Conservation (phyloP, 2,329 filamentous ascomycete genomes). For the Arthroderma sp. region DNA sequence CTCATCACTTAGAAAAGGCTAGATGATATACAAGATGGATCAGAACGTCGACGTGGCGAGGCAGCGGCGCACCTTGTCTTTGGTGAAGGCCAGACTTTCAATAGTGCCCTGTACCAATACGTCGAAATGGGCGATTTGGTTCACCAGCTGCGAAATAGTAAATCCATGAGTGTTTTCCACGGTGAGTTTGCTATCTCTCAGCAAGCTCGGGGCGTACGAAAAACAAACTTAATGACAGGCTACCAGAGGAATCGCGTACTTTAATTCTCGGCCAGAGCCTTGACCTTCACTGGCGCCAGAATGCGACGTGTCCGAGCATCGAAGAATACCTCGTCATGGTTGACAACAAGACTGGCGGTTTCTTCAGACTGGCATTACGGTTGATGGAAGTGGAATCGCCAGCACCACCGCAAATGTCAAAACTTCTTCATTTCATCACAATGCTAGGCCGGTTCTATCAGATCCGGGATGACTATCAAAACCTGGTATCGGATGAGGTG, state of each 20-base stretch:
- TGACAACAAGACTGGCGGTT: slow-evolving; percentile 36
- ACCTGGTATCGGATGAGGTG: slow-evolving; percentile 40
- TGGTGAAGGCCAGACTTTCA: slow-evolving; percentile 39
- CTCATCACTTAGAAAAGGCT: background rate
- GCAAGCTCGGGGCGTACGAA: slow-evolving; percentile 26
- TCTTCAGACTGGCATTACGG: slow-evolving; percentile 34
- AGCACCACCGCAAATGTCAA: slow-evolving; percentile 10
- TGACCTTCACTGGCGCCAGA: slow-evolving; percentile 38
- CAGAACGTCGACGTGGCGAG: slow-evolving; percentile 31
- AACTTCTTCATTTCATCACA: slow-evolving; percentile 54
- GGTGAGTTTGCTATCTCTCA: slow-evolving; percentile 11
- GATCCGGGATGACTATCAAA: slow-evolving; percentile 65
- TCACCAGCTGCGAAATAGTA: too few species aligned
- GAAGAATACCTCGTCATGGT: slow-evolving; percentile 39
- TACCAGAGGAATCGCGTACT: slow-evolving; percentile 31
- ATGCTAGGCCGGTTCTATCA: slow-evolving; percentile 34
- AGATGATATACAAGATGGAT: slow-evolving; percentile 6
- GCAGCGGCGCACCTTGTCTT: slow-evolving; percentile 39
- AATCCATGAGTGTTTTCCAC: background rate
- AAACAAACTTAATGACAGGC: slow-evolving; percentile 5
- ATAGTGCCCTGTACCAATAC: slow-evolving; percentile 33
- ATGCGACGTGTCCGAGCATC: slow-evolving; percentile 33
- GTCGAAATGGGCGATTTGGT: background rate
- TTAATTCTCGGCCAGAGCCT: slow-evolving; percentile 36
- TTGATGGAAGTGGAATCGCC: slow-evolving; percentile 29